Percentiles rank a stretch among this genome's conserved stretches.
Conservation (phyloP, 1,284 basidiomycete species). For the Cryptococcus sp. region DNA sequence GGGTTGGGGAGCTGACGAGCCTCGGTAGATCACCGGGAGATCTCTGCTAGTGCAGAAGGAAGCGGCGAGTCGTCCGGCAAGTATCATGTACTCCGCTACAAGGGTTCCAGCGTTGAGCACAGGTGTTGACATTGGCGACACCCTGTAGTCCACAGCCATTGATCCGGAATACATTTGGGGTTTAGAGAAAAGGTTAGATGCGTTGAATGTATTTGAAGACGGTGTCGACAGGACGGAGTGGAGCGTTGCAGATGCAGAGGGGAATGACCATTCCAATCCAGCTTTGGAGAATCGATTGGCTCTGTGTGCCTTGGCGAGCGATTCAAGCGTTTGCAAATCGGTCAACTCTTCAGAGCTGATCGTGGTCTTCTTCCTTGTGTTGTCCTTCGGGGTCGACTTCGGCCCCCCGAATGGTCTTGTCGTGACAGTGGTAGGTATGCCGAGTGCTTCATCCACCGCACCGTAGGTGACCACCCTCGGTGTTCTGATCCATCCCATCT, state of each 20-base stretch:
- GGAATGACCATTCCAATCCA: constrained; percentile 37
- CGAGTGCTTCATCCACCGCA: constrained; percentile 64
- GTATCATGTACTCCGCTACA: constrained; percentile 81
- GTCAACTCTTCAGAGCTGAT: constrained; percentile 25
- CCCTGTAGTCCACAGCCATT: constrained; percentile 60
- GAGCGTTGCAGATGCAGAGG: constrained; percentile 18
- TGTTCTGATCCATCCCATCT: constrained; percentile 71
- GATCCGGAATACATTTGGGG: constrained; percentile 61
- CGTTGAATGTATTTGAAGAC: constrained; percentile 26
- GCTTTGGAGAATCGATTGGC: constrained; percentile 27
- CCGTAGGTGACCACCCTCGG: constrained; percentile 70
- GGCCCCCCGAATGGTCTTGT: constrained; percentile 37
- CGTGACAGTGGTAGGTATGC: constrained; percentile 28
- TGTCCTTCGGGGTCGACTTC: not conserved
- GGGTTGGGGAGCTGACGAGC: constrained; percentile 52
- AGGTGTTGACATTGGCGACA: constrained; percentile 25
- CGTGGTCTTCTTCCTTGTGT: not conserved
- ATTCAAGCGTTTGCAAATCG: constrained; percentile 55
- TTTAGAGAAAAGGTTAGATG: constrained; percentile 12
- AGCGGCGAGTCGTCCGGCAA: constrained; percentile 76
- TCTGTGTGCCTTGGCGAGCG: constrained; percentile 44
- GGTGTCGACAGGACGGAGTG: constrained; percentile 9
- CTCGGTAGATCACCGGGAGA: constrained; percentile 69
- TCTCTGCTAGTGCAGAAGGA: constrained; percentile 65
- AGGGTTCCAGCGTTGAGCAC: constrained; percentile 43